Base-by-base conservation (phyloP, 2,329 filamentous ascomycete genomes). In the Apiospora kogelbergensis region DNA sequence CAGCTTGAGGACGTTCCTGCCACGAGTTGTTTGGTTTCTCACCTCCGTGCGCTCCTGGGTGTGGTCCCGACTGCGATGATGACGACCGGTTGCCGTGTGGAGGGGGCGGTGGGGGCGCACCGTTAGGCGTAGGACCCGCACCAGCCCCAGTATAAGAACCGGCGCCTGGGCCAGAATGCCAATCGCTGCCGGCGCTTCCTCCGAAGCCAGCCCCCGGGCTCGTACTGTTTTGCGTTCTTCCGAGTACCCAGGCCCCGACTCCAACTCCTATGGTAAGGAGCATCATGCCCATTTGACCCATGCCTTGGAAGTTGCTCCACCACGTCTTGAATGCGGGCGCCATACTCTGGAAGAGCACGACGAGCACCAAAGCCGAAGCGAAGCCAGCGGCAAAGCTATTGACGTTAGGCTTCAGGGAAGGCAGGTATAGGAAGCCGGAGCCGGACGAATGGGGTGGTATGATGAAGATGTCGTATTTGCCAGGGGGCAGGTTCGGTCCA, bases 391-490 rank as follows among this genome's bases (percentile, higher is more conserved):
- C 86, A 80, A 98, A 98, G 81, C 93, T 97, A 80, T 97, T 97
- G 76, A 91, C 86, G 76, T 96, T 93, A 24, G 93, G 92, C 77
- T 91, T 88, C 71, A 98, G 81, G 0, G 95, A 97, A 0, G 95
- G 95, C n/a, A 98, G 88, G 80, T 98, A 98, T 37, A 98, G 84
- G 80, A 98, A 98, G 42, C 95, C 95, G 0, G 90, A 89, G 67
- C 95, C 95, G 7, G 95, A 88, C 13, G 94, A 95, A 80, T 97
- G 94, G 63, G 95, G 93, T 9, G 95, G 95, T 76, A 98, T 95
- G 79, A 98, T 92, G 83, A 98, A 98, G 78, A 98, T 97, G 83
- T 98, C 95, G 81, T 97, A 98, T 78, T 96, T 97, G 68, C 95
- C 95, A 1, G 92, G 87, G 2, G 95, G 95, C 64, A 98, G 84